A percentile compares a stretch with the other conserved stretches of the same genome.
Evolutionary conservation across 2,329 filamentous ascomycete species (phyloP).

Genomic region (Leptographium wingfieldii): DNA sequence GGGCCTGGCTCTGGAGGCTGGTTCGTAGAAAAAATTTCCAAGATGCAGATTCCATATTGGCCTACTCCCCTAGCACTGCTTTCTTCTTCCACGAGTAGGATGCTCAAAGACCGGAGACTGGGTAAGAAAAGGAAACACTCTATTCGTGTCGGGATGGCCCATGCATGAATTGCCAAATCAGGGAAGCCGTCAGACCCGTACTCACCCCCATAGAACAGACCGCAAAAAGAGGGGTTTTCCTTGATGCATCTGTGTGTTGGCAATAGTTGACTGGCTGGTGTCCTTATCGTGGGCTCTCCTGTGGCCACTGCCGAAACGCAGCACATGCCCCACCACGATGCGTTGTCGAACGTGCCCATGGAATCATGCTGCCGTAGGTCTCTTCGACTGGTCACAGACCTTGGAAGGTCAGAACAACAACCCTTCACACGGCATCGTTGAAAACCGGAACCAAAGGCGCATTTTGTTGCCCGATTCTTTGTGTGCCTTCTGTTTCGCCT

Average conservation of each 20-base stretch:
- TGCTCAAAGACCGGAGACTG: not conserved
- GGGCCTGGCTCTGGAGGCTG: too few relatives aligned
- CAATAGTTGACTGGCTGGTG: conserved; percentile 1
- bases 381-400: not conserved
- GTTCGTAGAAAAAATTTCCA: too few relatives aligned
- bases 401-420: not conserved
- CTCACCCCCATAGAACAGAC: not conserved
- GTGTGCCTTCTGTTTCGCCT: not conserved
- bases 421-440: not conserved
- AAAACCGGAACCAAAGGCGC: not conserved
- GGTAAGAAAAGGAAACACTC: not conserved
- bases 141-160: not conserved
- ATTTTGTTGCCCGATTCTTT: not conserved
- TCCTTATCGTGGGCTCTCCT: not conserved
- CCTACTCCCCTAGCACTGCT: not conserved
- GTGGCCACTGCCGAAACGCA: not conserved
- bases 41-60: too few relatives aligned
- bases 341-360: not conserved
- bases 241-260: conserved; percentile 4
- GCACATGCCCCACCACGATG: not conserved
- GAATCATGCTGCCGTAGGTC: not conserved
- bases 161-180: not conserved
- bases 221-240: not conserved
- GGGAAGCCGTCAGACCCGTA: not conserved
- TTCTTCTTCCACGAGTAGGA: not conserved